A percentile compares a stretch with the other conserved stretches of the same genome.
Conservation (phyloP, 768 basidiomycete species). For the Pisolithus tinctorius region DNA sequence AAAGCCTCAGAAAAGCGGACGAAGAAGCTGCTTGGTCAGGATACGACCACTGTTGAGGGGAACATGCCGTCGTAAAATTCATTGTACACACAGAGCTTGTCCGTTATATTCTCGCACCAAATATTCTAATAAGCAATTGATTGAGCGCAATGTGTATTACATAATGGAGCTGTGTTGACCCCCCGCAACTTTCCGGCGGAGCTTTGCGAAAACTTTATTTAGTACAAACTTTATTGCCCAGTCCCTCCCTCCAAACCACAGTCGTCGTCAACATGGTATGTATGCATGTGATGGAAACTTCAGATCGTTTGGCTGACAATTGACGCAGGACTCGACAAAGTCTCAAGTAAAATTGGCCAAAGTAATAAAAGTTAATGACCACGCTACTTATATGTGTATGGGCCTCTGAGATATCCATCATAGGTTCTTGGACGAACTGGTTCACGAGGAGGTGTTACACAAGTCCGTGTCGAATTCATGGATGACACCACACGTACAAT, state of each 20-base stretch:
- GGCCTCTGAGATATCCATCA: conserved; percentile 6
- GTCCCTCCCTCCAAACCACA: conserved; percentile 6
- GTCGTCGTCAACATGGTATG: conserved; percentile 18
- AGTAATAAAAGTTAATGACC: conserved; percentile 77
- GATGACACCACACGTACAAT: conserved; percentile 93
- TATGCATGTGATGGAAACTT: neutral
- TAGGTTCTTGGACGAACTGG: conserved; percentile 98
- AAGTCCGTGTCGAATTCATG: conserved; percentile 99
- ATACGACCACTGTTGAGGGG: conserved; percentile 4
- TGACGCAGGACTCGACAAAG: conserved; percentile 72
- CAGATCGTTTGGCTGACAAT: neutral
- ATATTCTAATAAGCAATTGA: no score
- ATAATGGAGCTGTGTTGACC: neutral
- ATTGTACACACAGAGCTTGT: neutral
- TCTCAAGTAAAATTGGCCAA: conserved; percentile 94
- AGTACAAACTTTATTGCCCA: conserved; percentile 6
- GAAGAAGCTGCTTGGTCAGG: conserved; percentile 25
- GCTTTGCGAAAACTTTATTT: conserved; percentile 19
- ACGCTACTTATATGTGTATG: neutral
- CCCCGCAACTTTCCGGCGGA: conserved; percentile 11
- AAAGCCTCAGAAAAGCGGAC: conserved; percentile 42
- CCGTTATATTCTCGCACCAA: neutral
- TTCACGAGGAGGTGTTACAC: conserved; percentile 97
- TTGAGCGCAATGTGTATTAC: neutral
- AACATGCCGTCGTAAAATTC: neutral